Base-by-base conservation (phyloP, 441 rosid genomes). In the Pelargonium australe region DNA sequence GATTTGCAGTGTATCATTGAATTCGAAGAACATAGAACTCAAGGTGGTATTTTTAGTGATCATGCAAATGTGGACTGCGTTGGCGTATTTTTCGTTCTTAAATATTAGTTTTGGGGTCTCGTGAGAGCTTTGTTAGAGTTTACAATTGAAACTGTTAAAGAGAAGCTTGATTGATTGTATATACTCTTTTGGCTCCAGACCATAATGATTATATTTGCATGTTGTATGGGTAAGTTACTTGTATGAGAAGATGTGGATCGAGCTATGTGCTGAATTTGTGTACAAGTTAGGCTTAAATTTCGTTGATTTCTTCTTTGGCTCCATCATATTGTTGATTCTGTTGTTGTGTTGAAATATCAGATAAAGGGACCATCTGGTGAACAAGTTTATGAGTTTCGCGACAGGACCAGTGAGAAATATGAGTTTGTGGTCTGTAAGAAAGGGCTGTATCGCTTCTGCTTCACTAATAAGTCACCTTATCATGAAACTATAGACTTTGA, bases 391-490 rank as follows among this genome's bases (percentile, higher is more conserved):
- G 93, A 86, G 65, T 79, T 84, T 65, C 82, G 80, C 7, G 77
- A 83, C 69, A 85, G 81, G 79, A 80, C 73, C 9, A 82, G 86
- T 16, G 86, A 76, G 66, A 88, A 77, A 64, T 83, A 72, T 2
- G 90, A 84, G 66, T 86, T 88, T 60, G 79, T 77, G 41, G 87
- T 83, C 68, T 81, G 75, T 58, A 77, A 76, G 80, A 86, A 77
- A 77, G 89, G 89, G 25, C 72, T 82, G 68, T 83, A 86, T 70
- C 77, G 79, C 4, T 86, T 88, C 51, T 88, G 90, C 76, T 88
- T 88, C 82, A 72, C 83, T 17, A 88, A 84, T 76, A 83, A 68
- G 77, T 88, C 93, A 58, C 90, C 89, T 40, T 86, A 84, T 68
- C 85, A 83, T 13, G 89, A 84, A 68, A 88, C 87, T 40, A 34